Conservation (phyloP, 805 yeast species). For the Suhomyces vadensis region DNA sequence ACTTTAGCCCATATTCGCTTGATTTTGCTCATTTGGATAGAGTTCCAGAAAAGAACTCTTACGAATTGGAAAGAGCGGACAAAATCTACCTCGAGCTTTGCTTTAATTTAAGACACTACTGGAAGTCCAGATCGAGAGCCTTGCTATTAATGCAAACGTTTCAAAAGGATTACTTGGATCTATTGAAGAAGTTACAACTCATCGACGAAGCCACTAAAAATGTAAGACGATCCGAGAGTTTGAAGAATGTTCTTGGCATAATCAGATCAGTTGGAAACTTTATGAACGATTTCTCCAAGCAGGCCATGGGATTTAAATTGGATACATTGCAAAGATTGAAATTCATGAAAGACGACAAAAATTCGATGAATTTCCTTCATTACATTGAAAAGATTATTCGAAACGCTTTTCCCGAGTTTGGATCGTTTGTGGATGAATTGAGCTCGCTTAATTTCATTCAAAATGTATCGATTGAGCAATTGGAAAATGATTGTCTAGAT, state of each 20-base stretch:
- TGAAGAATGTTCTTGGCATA: conserved; percentile 75
- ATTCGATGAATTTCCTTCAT: conserved; percentile 85
- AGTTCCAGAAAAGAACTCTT: conserved; percentile 62
- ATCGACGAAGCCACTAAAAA: conserved; percentile 74
- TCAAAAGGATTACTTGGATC: conserved; percentile 76
- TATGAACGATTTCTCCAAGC: conserved; percentile 92
- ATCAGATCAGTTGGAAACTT: conserved; percentile 92
- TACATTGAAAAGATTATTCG: conserved; percentile 90
- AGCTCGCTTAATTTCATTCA: conserved; percentile 58
- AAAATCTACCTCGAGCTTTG: conserved; percentile 79
- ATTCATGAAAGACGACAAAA: conserved; percentile 86
- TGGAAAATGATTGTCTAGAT: conserved; percentile 68
- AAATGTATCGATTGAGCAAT: conserved; percentile 79
- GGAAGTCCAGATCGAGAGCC: conserved; percentile 91
- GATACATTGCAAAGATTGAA: conserved; percentile 87
- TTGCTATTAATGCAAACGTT: conserved; percentile 65
- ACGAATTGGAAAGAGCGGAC: conserved; percentile 83
- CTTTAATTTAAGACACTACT: conserved; percentile 81
- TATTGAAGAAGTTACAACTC: conserved; percentile 62
- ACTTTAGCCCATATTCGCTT: conserved; percentile 76
- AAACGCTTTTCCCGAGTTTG: conserved; percentile 76
- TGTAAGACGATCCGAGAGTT: conserved; percentile 62
- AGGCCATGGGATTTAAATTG: conserved; percentile 89
- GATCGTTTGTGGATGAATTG: conserved; percentile 73
- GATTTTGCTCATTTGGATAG: conserved; percentile 56